Evolutionary conservation across 495 filamentous ascomycete genomes (phyloP), one percentile per base, ranked within the genome.

Genomic region (Neurospora sp.): DNA sequence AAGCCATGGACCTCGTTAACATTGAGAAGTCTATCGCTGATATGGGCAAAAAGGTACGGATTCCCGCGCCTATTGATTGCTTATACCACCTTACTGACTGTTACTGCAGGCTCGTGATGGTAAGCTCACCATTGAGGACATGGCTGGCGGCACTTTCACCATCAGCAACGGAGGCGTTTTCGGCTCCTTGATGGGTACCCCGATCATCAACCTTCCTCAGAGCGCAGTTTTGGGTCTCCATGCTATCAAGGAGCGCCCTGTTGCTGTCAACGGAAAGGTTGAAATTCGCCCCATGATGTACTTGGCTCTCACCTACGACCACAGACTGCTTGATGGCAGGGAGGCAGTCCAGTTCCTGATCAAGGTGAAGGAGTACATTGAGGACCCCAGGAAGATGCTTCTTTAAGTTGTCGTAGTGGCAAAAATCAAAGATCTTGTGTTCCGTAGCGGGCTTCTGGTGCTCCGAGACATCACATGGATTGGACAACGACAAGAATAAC

Each of bases 251-350:
- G 94, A 99, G 48, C 94, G 92, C 79, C 89, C 95, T 1, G 92
- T 98, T 44, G 94, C 86, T 37, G 84, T 98, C 54, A 93, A 97
- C 78, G 96, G 96, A 70, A 94, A 97, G 84, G 82, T 98, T 48
- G 95, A 97, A 79, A 92, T 97, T 75, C 89, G 96, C 74, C 96
- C 96, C 35, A 98, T 99, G 93, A 99, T 99, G 96, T 98, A 97
- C 76, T 89, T 99, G 48, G 96, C 96, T 48, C 88, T 99, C 70
- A 99, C 96, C 18, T 99, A 99, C 80, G 96, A 99, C 79, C 96
- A 99, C 83, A 92, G 96, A 75, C 88, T 98, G 44, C 86, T 99
- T 37, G 96, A 98, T 82, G 96, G 96, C 37, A 90, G 96, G 77
- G 96, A 99, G 85, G 96, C 94, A 14, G 94, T 97, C 38, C 96